Base-by-base conservation (phyloP, 169 alveolate species). In the Plasmodium falciparum region DNA sequence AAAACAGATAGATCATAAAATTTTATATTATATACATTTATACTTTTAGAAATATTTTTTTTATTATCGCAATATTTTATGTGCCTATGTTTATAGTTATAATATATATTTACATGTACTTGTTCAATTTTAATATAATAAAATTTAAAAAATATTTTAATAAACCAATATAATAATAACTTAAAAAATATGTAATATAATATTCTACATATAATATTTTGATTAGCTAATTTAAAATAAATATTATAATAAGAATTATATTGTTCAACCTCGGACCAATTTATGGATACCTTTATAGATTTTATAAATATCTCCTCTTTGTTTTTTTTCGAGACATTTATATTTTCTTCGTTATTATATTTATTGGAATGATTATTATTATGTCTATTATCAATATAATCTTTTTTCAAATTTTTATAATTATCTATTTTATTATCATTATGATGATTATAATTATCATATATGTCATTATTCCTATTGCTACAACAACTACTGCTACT, bases 21-120 rank as follows among this genome's bases (percentile, higher is more conserved):
- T 26, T 22, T 15, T 45, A 78, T 33, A 45, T 78, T 17, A 54
- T 78, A 78, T 20, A 15, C 52, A 13, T 59, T 22, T 29, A 45
- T 78, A 39, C 78, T 50, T 13, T 26, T 65, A 11, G 78, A 65
- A 13, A 65, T 13, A 20, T 17, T 50, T 29, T 50, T 65, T 45
- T 13, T 47, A 52, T 70, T 45, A 65, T 52, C 69, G n/a, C 89
- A 63, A 52, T 17, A 20, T 58, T 78, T 54, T 12, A 43, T 71
- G 56, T 66, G 89, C 33, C 70, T 78, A 58, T 78, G 89, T 59
- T 58, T 71, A 78, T 78, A 47, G 22, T 71, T 66, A 61, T 52
- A 52, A 43, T 43, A 70, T 65, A 78, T 78, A 43, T 78, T 65
- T 22, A 78, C 47, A 7, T 70, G 26, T 8, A 78, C 49, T 70